Base-by-base conservation (phyloP, 352 stramenopile genomes). In the Pythium vanterpoolii region DNA sequence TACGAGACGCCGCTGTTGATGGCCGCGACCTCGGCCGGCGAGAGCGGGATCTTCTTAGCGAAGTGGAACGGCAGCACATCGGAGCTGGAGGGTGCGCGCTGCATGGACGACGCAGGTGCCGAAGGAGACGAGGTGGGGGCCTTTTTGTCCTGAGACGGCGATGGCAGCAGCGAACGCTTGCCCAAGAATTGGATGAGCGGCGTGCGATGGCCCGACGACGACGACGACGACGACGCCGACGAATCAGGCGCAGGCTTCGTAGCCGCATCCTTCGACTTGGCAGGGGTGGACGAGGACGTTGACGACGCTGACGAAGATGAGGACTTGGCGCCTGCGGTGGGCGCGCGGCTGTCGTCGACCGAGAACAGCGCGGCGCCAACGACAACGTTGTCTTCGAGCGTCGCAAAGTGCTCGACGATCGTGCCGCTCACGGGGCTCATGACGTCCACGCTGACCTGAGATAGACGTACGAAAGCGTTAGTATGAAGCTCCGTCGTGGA, bases 321-420 rank as follows among this genome's bases (percentile, higher is more conserved):
- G 11, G 52, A 5, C 34, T 50, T 51, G 39, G 51, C 68, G 28
- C 54, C 67, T 7, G 65, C 62, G 3, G 65, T 70, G 8, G 77
- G 75, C 16, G 64, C 65, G 45, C 71, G 61, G 50, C 75, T 77
- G 60, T 86, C 96, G 72, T 99, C 93, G 46, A 99, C 77, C 44
- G 90, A 89, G 75, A 98, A 98, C 28, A 99, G 83, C 52, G 78
- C 68, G 36, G 76, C 80, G 60, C 96, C 97, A 26, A 99, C 96
- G 58, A 97, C 82, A 2, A 99, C 96, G 56, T 98, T 98, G 65
- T 98, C 93, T 59, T 99, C 96, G 16, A 98, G 76, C 62, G 94
- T 83, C 26, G 87, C 96, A 59, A 99, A 71, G 44, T 98, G 88
- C 79, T 98, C 92, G 24, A 95, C 79, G 58, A 99, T 69, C 28